A percentile compares a stretch with the other conserved stretches of the same genome.
Conservation (phyloP, 495 filamentous ascomycete species). For the Hyaloscypha bicolor region DNA sequence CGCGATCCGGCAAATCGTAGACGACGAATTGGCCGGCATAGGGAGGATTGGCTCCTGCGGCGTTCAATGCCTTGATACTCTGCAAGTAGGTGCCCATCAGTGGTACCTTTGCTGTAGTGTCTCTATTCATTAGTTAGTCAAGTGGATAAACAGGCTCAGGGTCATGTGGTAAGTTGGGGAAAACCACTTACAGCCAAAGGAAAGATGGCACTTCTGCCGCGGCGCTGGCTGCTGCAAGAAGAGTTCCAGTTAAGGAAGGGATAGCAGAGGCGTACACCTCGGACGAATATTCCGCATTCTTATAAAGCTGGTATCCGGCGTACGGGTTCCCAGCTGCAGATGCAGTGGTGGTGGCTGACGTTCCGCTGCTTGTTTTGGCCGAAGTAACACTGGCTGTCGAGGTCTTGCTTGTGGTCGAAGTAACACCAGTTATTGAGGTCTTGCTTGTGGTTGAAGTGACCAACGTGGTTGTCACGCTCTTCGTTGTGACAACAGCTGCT, state of each 20-base stretch:
- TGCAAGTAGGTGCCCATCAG: constrained; percentile 48
- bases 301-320: constrained; percentile 49
- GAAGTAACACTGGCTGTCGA: background rate
- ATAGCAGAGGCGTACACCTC: constrained; percentile 51
- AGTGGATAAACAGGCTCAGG: background rate
- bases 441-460: background rate
- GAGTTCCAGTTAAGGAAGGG: constrained; percentile 45
- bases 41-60: constrained; percentile 49
- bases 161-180: background rate
- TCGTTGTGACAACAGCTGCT: background rate
- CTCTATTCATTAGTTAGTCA: constrained; percentile 31
- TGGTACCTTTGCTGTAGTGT: constrained; percentile 49
- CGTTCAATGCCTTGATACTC: constrained; percentile 48
- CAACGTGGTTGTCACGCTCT: background rate
- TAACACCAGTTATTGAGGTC: background rate
- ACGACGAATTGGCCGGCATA: constrained; percentile 59
- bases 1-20: constrained; percentile 77
- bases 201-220: constrained; percentile 61
- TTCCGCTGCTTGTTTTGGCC: background rate
- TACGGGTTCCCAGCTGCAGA: constrained; percentile 50
- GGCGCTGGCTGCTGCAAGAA: constrained; percentile 40
- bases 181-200: constrained; percentile 56
- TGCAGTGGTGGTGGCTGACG: constrained; percentile 13
- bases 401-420: background rate
- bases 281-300: constrained; percentile 57